Evolutionary conservation across 176 grass and related monocot species (phyloP).

Genomic region (Eremochloa ophiuroides): DNA sequence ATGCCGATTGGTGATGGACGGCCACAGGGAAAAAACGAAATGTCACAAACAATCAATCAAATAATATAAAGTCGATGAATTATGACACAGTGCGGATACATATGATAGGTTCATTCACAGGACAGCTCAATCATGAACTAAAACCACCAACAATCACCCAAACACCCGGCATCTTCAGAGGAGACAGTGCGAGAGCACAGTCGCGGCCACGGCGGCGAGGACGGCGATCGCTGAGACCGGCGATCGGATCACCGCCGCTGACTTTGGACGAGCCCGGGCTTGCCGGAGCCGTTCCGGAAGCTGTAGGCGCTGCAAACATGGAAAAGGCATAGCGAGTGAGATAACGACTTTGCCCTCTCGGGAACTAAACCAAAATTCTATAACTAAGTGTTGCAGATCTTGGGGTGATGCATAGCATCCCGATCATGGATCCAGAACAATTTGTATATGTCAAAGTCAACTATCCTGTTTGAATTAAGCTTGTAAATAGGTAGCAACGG

Average conservation of each 20-base stretch:
- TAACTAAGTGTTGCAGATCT: too few species aligned
- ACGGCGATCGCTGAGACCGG: neutral
- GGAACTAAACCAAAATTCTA: too few species aligned
- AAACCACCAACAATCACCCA: neutral
- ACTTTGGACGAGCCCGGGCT: constrained; percentile 10
- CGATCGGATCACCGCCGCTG: constrained; percentile 1
- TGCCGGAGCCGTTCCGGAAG: constrained; percentile 23
- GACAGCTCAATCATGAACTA: neutral
- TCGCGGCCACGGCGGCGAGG: neutral
- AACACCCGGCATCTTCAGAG: constrained; percentile 3
- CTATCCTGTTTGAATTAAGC: neutral
- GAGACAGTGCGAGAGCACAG: constrained; percentile 30
- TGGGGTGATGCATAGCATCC: too few species aligned
- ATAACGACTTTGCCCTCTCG: too few species aligned
- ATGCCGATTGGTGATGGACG: too few species aligned
- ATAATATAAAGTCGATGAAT: constrained; percentile 28
- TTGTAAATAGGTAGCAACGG: neutral
- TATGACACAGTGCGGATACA: constrained; percentile 4
- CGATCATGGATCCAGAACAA: neutral
- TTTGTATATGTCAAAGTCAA: neutral
- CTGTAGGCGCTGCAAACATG: constrained; percentile 29
- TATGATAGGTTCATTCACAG: neutral
- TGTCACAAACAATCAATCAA: neutral
- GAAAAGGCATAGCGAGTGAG: too few species aligned
- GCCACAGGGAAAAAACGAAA: too few species aligned